Conservation (phyloP, 306 rosid genomes). For the Fagus sylvatica region DNA sequence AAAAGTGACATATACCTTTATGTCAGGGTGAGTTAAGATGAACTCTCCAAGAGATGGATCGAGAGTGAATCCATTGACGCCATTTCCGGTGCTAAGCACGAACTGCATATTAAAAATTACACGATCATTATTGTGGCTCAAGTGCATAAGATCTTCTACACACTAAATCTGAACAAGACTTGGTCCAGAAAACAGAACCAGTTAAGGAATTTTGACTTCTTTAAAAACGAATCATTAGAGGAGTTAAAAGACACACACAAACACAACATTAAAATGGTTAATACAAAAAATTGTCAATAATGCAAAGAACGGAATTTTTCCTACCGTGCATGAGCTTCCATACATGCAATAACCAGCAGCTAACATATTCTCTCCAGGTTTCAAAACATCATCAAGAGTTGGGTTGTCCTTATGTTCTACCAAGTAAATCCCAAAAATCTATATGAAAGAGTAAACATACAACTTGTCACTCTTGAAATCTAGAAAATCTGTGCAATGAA, state of each 20-base stretch:
- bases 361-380: constrained; percentile 83
- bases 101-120: constrained; percentile 45
- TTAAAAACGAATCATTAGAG: not conserved
- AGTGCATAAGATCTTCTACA: not conserved
- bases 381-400: constrained; percentile 67
- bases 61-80: constrained; percentile 92
- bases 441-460: constrained; percentile 25
- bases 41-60: constrained; percentile 98
- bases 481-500: not conserved
- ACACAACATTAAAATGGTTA: not conserved
- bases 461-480: constrained; percentile 16
- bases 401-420: constrained; percentile 60
- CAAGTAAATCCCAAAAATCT: constrained; percentile 90
- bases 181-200: not conserved
- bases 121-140: not conserved
- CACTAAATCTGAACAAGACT: too few species aligned
- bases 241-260: constrained; percentile 12
- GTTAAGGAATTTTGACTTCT: not conserved
- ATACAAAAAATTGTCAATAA: not conserved
- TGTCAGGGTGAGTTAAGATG: constrained; percentile 88
- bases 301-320: not conserved
- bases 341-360: constrained; percentile 99
- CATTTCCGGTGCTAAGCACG: constrained; percentile 75
- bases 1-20: constrained; percentile 48
- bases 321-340: constrained; percentile 98